Conservation (phyloP, 345 rosid genomes). For the Brassica incana region DNA sequence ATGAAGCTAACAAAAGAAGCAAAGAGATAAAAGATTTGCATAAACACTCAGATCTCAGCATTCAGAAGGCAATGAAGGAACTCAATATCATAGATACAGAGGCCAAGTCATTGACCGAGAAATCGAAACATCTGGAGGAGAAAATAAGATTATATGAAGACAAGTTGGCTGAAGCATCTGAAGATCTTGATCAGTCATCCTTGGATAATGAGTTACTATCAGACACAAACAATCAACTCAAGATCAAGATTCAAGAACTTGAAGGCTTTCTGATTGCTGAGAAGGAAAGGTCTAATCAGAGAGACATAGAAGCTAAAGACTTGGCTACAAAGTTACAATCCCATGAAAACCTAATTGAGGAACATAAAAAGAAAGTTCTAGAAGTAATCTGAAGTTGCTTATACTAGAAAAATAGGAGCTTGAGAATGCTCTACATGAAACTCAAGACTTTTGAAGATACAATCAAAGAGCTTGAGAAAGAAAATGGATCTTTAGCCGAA, state of each 20-base stretch:
- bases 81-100: constrained; percentile 53
- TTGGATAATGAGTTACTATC: constrained; percentile 65
- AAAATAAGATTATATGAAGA: constrained; percentile 55
- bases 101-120: constrained; percentile 27
- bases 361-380: constrained; percentile 48
- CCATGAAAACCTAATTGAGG: constrained; percentile 53
- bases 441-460: constrained; percentile 53
- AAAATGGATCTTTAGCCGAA: constrained; percentile 66
- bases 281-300: constrained; percentile 37
- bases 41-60: constrained; percentile 59
- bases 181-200: constrained; percentile 58
- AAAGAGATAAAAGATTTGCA: constrained; percentile 62
- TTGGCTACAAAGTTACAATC: constrained; percentile 54
- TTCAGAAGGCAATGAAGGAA: constrained; percentile 52
- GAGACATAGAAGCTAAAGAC: constrained; percentile 57
- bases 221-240: constrained; percentile 69
- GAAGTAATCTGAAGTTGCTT: constrained; percentile 58
- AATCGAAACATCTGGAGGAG: constrained; percentile 48
- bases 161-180: constrained; percentile 56
- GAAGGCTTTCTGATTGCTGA: constrained; percentile 55
- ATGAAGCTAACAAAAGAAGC: constrained; percentile 51
- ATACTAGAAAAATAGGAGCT: constrained; percentile 56
- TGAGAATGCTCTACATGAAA: constrained; percentile 53
- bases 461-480: constrained; percentile 67
- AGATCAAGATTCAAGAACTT: constrained; percentile 68